Evolutionary conservation across 345 rosid species (phyloP).

Genomic region (Gossypium arboreum): DNA sequence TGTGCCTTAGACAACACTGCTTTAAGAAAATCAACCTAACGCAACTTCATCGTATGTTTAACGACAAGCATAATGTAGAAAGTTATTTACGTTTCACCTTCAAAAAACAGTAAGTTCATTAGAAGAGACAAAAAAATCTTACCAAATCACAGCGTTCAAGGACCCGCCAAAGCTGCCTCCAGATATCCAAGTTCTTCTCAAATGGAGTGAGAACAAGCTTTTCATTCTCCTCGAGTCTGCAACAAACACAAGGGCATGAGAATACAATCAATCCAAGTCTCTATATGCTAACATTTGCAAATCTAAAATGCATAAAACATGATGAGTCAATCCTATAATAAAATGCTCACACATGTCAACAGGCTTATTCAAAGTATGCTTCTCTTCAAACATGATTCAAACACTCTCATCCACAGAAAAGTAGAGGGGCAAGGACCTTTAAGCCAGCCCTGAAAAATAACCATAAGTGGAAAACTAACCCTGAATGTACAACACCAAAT

Average conservation of each 20-base stretch:
- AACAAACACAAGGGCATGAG: conserved; percentile 16
- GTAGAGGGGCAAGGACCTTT: background rate
- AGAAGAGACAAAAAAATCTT: conserved; percentile 19
- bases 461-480: background rate
- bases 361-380: background rate
- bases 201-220: conserved; percentile 91
- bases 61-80: background rate
- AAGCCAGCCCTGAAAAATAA: background rate
- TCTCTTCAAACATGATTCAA: background rate
- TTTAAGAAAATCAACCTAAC: background rate
- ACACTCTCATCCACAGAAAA: background rate
- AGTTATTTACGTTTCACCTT: background rate
- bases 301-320: background rate
- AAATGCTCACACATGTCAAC: background rate
- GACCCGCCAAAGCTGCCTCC: conserved; percentile 99
- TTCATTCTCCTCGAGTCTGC: conserved; percentile 93
- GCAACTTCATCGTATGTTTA: background rate
- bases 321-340: background rate
- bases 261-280: conserved; percentile 1
- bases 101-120: background rate
- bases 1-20: background rate
- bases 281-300: background rate
- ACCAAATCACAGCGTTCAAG: conserved; percentile 97
- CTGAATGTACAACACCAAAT: background rate
- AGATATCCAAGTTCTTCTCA: conserved; percentile 93